Base-by-base conservation (phyloP, 108 stramenopile genomes). In the Skeletonema potamos region DNA sequence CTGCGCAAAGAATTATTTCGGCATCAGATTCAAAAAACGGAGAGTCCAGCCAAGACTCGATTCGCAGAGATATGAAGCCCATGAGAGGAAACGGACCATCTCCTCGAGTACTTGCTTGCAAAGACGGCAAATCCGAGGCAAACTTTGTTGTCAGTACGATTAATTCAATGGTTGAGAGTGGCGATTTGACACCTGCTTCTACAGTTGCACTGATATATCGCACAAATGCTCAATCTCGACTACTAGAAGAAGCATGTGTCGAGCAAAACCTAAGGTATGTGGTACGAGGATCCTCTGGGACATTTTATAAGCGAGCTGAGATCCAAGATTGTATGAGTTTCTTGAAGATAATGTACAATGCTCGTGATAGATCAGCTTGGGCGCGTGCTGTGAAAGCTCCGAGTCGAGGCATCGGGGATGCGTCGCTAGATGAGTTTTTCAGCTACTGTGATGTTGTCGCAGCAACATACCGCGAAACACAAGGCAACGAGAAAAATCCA, bases 241-340 rank as follows among this genome's bases (percentile, higher is more conserved):
- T 87, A 4, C 64, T 97, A 46, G 96, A 97, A 66, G 92, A 93
- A 68, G 92, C 89, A n/a, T 93, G 92, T 76, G 92, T 93, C 22
- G 59, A 81, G 32, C 62, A 85, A 7, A 89, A 87, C 71, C 64
- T 93, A 6, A 82, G 86, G 24, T 93, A 93, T 54, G 84, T 90
- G 1, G 85, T 93, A 9, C 73, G 88, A 54, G 92, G 92, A 24
- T 74, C 79, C 0, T 76, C 89, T n/a, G 86, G 86, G 13, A 82
- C 86, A 0, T 93, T 93, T 48, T 93, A 93, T 77, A 84, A 84
- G 46, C 86, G 92, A 26, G 75, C 84, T 28, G 92, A 93, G 63
- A 84, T 93, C 36, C 87, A 88, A 60, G 92, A 90, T 63, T 87
- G 88, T 68, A 69, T 93, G 32, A 89, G 86, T 62, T 93, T 90